Base-by-base conservation (phyloP, 1,284 basidiomycete species). In the Cutaneotrichosporon cavernicola region DNA sequence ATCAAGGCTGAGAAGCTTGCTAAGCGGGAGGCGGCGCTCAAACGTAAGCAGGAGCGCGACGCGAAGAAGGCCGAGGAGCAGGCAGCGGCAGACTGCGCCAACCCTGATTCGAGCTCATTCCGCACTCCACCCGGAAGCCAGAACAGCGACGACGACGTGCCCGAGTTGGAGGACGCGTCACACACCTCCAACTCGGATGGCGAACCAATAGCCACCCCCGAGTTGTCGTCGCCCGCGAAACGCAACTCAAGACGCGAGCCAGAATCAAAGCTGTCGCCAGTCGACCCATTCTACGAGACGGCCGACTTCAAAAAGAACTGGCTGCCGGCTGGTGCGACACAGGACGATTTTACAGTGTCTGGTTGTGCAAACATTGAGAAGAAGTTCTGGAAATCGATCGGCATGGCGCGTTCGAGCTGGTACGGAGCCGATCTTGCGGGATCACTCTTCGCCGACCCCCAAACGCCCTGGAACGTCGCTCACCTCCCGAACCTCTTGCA, bases 401-500 rank as follows among this genome's bases (percentile, higher is more conserved):
- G 92, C 9, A 61, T 62, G 21, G 77, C 77, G 2, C 90, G 89
- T 70, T 85, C 93, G 21, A 86, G 94, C 60, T 89, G 94, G 95
- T 99, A 99, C 79, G 96, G 96, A 38, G 96, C 97, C 6, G 96
- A 99, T 80, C 89, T 92, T 68, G 31, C 70, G 76, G 84, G 96
- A 5, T 93, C 94, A 0, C 83, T 98, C 3, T 98, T 91, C 78
- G 89, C 90, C 47, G 87, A 91, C 67, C 84, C 87, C 43, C 91
- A 91, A 1, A 89, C 84, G 32, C 78, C 86, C 1, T 99, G 97
- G 97, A 98, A 99, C 75, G 95, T 99, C 21, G 92, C 90, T 1
- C 85, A 88, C 76, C 86, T 99, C 13, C 90, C 91, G 36, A 97
- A 94, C 55, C 84, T 94, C 2, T 85, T 99, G 38, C 89, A 89